Evolutionary conservation across 2,329 filamentous ascomycete genomes (phyloP), one percentile per base, ranked within the genome.

Genomic region (Fusarium neocosmosporiellum): DNA sequence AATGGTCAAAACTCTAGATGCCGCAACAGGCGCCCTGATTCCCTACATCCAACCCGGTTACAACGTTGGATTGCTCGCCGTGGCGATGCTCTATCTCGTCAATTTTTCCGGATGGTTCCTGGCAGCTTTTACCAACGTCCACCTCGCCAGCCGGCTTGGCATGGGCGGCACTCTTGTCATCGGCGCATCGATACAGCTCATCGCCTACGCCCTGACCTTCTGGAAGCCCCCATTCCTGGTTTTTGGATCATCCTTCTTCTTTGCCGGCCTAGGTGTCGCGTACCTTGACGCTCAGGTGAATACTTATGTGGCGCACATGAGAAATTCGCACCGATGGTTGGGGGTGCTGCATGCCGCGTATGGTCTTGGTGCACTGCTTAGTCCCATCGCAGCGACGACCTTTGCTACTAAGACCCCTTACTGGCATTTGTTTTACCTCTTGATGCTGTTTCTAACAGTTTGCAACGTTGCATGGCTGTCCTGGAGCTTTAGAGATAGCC

Each of bases 51-150:
- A 66, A 5, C 29, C 64, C 3, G 5, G 39, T 3, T 66, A 66
- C 59, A 18, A 63, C 6, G 39, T 66, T 1, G 59, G 59, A 7
- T n/a, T 63, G 4, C 37, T 66, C 8, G 14, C 50, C 7, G 64
- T 63, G 0, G 64, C 64, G 0, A 53, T 63, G 7, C 39, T 66
- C 10, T 66, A 66, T 6, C 41, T 66, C 1, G 9, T 58, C 10
- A 63, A 63, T 27, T 66, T 63, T 14, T 41, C 29, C 7, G 64
- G 64, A 31, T 66, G 64, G 64, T 34, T 66, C n/a, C 24, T 63
- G 1, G 64, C 64, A 4, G 64, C 64, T 7, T 58, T 63, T 43
- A 66, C 64, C n/a, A 63, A 66, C 11, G 50, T 63, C n/a, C 59
- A 58, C 29, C 13, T 57, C 10, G 33, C 33, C 53, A 27, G 20